A percentile compares a stretch with the other conserved stretches of the same genome.
Evolutionary conservation across 345 rosid species (phyloP).

Genomic region (Populus ilicifolia): DNA sequence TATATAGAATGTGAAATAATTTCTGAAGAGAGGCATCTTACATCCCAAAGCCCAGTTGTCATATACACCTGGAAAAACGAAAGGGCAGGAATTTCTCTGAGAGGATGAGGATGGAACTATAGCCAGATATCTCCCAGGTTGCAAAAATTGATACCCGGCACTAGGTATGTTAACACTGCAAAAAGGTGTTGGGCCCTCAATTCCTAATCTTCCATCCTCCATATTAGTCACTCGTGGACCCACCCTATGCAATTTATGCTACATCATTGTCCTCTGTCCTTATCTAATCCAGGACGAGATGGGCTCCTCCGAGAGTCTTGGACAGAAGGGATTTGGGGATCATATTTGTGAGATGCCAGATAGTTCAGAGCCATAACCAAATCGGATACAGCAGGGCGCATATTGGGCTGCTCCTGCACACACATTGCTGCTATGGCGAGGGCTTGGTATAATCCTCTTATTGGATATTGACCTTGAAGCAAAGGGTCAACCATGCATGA

Average conservation of each 20-base stretch:
- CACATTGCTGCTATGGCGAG: constrained; percentile 49
- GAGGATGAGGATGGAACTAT: neutral
- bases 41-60: constrained; percentile 33
- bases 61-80: constrained; percentile 31
- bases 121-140: constrained; percentile 26
- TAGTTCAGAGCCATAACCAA: constrained; percentile 43
- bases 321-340: neutral
- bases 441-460: constrained; percentile 43
- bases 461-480: constrained; percentile 35
- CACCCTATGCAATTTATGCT: constrained; percentile 5
- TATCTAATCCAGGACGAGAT: neutral
- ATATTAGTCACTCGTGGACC: neutral
- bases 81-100: constrained; percentile 18
- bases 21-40: constrained; percentile 31
- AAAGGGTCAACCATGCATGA: constrained; percentile 36
- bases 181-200: constrained; percentile 7
- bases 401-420: constrained; percentile 44
- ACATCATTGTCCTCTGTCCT: constrained; percentile 15
- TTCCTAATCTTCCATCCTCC: neutral
- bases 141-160: constrained; percentile 39
- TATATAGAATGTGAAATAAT: constrained; percentile 16
- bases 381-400: constrained; percentile 37
- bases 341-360: constrained; percentile 33
- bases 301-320: neutral
- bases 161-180: constrained; percentile 10